Evolutionary conservation across 148 eudicot species (phyloP).

Genomic region (Fagopyrum tataricum): DNA sequence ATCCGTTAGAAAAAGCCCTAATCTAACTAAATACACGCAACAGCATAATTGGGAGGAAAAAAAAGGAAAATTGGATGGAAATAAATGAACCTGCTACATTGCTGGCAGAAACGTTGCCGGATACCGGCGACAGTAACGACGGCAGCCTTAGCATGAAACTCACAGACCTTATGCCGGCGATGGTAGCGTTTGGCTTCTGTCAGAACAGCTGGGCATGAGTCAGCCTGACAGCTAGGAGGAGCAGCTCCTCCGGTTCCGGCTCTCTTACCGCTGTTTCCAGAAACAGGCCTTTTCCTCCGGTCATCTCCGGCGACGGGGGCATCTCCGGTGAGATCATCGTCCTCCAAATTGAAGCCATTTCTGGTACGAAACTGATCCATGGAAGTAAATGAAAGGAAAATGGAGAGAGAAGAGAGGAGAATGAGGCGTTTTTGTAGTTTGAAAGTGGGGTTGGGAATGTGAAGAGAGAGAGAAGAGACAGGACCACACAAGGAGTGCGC

Average conservation of each 20-base stretch:
- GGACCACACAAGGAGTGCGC: conserved; percentile 1
- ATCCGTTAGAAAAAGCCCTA: neutral
- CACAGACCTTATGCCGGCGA: conserved; percentile 45
- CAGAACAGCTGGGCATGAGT: neutral
- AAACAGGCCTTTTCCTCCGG: neutral
- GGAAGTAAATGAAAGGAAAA: neutral
- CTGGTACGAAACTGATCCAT: neutral
- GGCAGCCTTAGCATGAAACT: conserved; percentile 37
- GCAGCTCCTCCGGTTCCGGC: neutral
- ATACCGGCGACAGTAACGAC: conserved; percentile 26
- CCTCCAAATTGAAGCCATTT: conserved; percentile 5
- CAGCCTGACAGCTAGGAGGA: conserved; percentile 6
- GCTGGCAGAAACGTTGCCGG: conserved; percentile 43
- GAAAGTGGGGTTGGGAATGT: neutral
- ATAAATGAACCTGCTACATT: conserved; percentile 35
- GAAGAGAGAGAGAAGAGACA: conserved; percentile 7
- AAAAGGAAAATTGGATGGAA: neutral
- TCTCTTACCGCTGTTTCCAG: neutral
- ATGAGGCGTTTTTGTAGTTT: neutral
- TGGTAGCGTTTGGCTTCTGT: conserved; percentile 23
- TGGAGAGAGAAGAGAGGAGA: neutral
- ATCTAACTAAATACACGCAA: neutral
- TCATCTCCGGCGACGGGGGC: neutral
- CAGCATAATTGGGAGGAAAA: too few species aligned
- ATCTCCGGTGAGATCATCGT: neutral